phyloP scores from a whole-genome alignment of 2,329 filamentous ascomycete species.

The Karstenula rhodostoma region DNA sequence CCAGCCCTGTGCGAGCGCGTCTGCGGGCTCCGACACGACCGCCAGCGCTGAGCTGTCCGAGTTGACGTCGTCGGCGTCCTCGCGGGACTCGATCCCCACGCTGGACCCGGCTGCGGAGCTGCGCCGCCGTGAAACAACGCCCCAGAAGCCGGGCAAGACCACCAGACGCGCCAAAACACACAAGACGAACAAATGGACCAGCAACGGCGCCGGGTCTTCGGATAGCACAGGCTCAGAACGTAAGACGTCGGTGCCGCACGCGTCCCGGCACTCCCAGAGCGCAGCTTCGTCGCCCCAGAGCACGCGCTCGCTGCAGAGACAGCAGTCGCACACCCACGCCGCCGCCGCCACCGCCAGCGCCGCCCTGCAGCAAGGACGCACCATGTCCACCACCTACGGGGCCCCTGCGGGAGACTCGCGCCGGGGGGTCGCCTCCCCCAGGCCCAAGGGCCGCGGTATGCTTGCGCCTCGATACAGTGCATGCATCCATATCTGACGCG shows the following conservation, averaged over 20 bases:
- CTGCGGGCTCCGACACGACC: slow-evolving; percentile 36
- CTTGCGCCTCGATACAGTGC: slow-evolving; percentile 13
- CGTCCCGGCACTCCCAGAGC: slow-evolving; percentile 26
- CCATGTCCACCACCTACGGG: slow-evolving; percentile 49
- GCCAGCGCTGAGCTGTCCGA: slow-evolving; percentile 35
- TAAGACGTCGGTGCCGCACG: slow-evolving; percentile 32
- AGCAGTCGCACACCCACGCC: slow-evolving; percentile 25
- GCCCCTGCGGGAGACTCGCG: slow-evolving; percentile 51
- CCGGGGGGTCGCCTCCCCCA: slow-evolving; percentile 52
- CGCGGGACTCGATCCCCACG: slow-evolving; percentile 36
- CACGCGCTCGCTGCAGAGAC: slow-evolving; percentile 26
- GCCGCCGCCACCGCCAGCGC: slow-evolving; percentile 20
- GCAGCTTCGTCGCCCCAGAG: slow-evolving; percentile 26
- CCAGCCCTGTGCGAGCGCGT: slow-evolving; percentile 39
- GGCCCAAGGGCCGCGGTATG: slow-evolving; percentile 54
- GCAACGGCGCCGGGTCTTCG: slow-evolving; percentile 30
- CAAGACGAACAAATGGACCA: slow-evolving; percentile 43
- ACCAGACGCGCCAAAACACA: slow-evolving; percentile 37
- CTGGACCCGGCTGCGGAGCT: slow-evolving; percentile 27
- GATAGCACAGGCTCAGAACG: slow-evolving; percentile 39
- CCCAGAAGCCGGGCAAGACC: slow-evolving; percentile 39
- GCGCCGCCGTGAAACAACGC: slow-evolving; percentile 33
- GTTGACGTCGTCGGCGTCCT: slow-evolving; percentile 41
- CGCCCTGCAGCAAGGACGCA: slow-evolving; percentile 32
- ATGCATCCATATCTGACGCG: slow-evolving; percentile 30